Base-by-base conservation (phyloP, 495 filamentous ascomycete genomes). In the Melanomma pulvis-pyrius region DNA sequence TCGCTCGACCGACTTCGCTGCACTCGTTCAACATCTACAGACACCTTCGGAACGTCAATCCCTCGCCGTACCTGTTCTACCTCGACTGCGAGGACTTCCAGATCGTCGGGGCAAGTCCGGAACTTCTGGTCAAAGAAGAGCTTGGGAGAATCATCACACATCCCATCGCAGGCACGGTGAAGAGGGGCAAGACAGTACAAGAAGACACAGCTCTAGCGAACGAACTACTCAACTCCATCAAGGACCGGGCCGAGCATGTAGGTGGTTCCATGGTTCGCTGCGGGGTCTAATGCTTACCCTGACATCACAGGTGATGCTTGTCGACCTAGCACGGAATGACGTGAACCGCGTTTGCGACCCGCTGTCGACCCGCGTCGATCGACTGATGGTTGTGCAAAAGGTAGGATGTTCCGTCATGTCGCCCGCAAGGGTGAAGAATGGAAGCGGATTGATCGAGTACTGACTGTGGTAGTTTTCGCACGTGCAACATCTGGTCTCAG, bases 21-120 rank as follows among this genome's bases (percentile, higher is more conserved):
- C 94, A 98, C 75, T 92, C 94, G 0, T 98, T 96, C 82, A 98
- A 98, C 82, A 92, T 98, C 77, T 98, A 98, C 84, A 90, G 93
- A 41, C 92, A 96, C 74, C 84, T 98, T 30, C 91, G 94, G 70
- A 96, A 90, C 11, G 91, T 97, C 69, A 98, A 98, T 74, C 94
- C 94, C 0, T 94, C 90, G 8, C 94, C 94, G 0, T 98, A 98
- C 76, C 85, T 98, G 34, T 98, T 98, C 86, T 98, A 91, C 80
- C 86, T 98, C 58, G 86, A 91, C 74, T 97, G 93, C 79, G 80
- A 82, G 59, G 87, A 89, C 76, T 98, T 98, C 79, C 90, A 96
- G 76, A 91, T 98, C 59, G 90, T 98, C 9, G 94, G 94, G 64
- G 94, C 94, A 28, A 93, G 89, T 48, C 94, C 94, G 9, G 94